Evolutionary conservation across 805 yeast species (phyloP).

Genomic region (Myxozyma melibiosi): DNA sequence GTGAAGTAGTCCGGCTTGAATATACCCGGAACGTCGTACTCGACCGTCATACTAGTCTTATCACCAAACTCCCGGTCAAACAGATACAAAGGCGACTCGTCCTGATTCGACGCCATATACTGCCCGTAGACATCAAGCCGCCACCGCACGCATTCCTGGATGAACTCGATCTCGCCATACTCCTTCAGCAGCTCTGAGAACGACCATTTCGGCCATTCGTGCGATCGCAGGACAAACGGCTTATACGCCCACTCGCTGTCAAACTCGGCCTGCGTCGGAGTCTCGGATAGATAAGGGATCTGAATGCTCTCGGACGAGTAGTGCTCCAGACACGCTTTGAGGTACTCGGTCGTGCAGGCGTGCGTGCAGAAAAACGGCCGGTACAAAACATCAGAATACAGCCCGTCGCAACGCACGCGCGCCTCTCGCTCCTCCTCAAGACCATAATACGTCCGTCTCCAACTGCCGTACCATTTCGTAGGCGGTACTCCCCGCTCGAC

Average conservation of each 20-base stretch:
- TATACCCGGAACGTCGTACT: constrained; percentile 33
- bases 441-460: constrained; percentile 66
- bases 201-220: constrained; percentile 68
- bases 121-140: constrained; percentile 59
- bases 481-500: constrained; percentile 34
- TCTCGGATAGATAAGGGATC: constrained; percentile 58
- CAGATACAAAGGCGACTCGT: constrained; percentile 82
- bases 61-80: constrained; percentile 72
- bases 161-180: constrained; percentile 64
- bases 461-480: constrained; percentile 71
- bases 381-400: constrained; percentile 78
- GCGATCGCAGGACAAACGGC: constrained; percentile 65
- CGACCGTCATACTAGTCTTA: constrained; percentile 54
- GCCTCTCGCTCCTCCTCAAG: constrained; percentile 47
- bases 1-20: constrained; percentile 51
- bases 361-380: constrained; percentile 83
- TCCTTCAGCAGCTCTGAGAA: constrained; percentile 51
- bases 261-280: constrained; percentile 52
- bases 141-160: constrained; percentile 89
- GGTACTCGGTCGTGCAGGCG: constrained; percentile 53
- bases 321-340: constrained; percentile 54
- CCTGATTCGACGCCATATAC: constrained; percentile 63
- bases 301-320: constrained; percentile 43
- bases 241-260: constrained; percentile 49
- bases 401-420: constrained; percentile 47